These are phyloP conservation scores for Phaffia australis DNA, from an alignment of 768 basidiomycete species.

Conservation along the genomic window DNA sequence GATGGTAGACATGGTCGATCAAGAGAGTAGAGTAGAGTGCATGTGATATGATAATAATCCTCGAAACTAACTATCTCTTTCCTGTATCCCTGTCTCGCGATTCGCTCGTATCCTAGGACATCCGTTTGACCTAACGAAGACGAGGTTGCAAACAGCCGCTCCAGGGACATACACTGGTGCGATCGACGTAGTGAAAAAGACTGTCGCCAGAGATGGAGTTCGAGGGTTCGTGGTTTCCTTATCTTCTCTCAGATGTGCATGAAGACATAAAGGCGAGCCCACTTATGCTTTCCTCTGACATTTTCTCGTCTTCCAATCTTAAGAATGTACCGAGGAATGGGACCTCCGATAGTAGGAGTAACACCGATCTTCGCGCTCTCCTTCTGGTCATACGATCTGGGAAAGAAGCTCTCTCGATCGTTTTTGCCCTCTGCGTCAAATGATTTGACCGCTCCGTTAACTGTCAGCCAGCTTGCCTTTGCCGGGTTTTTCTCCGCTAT, in stretches of 20 bases:
- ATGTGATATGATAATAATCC: neutral
- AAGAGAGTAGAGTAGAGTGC: neutral
- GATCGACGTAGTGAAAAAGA: slow-evolving; percentile 83
- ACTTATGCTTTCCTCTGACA: slow-evolving; percentile 1
- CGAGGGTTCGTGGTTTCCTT: slow-evolving; percentile 51
- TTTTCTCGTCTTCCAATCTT: neutral
- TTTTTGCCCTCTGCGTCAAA: slow-evolving; percentile 38
- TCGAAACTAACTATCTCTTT: neutral
- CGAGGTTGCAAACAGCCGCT: slow-evolving; percentile 76
- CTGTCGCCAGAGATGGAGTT: slow-evolving; percentile 78
- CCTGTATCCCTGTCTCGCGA: neutral
- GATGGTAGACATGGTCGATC: neutral
- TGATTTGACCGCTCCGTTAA: slow-evolving; percentile 73
- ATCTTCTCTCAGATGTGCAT: neutral
- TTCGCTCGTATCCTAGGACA: slow-evolving; percentile 53
- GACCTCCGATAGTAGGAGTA: slow-evolving; percentile 83
- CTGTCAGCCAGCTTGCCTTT: slow-evolving; percentile 66
- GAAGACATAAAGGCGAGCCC: neutral
- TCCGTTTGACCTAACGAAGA: slow-evolving; percentile 81
- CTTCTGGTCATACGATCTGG: slow-evolving; percentile 70
- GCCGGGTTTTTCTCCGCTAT: slow-evolving; percentile 92
- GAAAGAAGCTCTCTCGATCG: slow-evolving; percentile 63
- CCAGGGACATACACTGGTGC: slow-evolving; percentile 84
- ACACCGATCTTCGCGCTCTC: slow-evolving; percentile 97
- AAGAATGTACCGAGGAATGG: slow-evolving; percentile 49